Percentiles rank a stretch among this genome's conserved stretches.
phyloP scores from a whole-genome alignment of 2,329 filamentous ascomycete genomes.

The Sodiomyces alkalinus region DNA sequence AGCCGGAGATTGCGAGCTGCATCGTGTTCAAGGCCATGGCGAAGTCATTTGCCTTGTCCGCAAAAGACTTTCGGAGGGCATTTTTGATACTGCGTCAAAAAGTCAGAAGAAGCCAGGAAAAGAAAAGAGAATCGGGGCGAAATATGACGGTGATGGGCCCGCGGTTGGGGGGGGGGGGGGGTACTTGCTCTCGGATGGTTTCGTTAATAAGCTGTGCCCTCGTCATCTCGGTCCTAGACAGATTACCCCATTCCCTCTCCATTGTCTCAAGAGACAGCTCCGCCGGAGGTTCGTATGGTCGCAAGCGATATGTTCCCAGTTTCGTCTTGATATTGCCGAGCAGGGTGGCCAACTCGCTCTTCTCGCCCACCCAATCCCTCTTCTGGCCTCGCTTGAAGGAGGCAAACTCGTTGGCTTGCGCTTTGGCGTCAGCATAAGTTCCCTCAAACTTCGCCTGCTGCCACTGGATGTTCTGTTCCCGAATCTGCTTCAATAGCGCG shows the following conservation, averaged over 20 bases:
- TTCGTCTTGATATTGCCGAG: slow-evolving; percentile 99
- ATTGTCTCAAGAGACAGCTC: slow-evolving; percentile 71
- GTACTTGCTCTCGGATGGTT: slow-evolving; percentile 74
- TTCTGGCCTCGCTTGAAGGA: slow-evolving; percentile 86
- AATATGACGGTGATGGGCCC: slow-evolving; percentile 7
- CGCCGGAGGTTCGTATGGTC: slow-evolving; percentile 77
- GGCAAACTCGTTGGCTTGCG: slow-evolving; percentile 66
- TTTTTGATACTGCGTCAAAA: slow-evolving; percentile 97
- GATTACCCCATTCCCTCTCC: slow-evolving; percentile 64
- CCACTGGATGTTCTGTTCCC: slow-evolving; percentile 62
- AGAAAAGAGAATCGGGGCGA: slow-evolving; percentile 13
- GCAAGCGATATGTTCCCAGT: slow-evolving; percentile 80
- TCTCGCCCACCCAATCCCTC: slow-evolving; percentile 92
- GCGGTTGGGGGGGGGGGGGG: slow-evolving; percentile 12
- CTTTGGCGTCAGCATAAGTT: slow-evolving; percentile 84
- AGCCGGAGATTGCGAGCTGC: slow-evolving; percentile 85
- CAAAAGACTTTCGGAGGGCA: slow-evolving; percentile 77
- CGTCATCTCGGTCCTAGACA: slow-evolving; percentile 74
- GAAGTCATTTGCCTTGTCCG: slow-evolving; percentile 97
- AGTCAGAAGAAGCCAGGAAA: too few relatives aligned
- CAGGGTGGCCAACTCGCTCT: slow-evolving; percentile 84
- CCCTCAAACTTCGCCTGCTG: slow-evolving; percentile 70
- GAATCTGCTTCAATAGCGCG: slow-evolving; percentile 61
- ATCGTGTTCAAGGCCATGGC: slow-evolving; percentile 89
- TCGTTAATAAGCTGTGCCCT: slow-evolving; percentile 93